Base-by-base conservation (phyloP, 2,329 filamentous ascomycete species). In the Aurifilum marmelostoma region DNA sequence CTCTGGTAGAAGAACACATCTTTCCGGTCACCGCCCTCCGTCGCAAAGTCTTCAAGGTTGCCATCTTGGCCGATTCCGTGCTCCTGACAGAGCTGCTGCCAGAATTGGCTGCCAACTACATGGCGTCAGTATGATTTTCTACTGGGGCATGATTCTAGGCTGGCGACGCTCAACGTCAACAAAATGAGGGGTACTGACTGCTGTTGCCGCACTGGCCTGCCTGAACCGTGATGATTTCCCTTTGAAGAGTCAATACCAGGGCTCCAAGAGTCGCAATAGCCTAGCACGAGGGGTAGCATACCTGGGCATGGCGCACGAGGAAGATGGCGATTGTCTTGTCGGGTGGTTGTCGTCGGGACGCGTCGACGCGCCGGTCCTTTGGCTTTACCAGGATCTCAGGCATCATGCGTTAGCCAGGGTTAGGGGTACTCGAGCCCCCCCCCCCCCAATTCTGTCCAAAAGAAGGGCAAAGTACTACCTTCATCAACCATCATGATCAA, bases 1-100 rank as follows among this genome's bases (percentile, higher is more conserved):
- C 94, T 98, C 86, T 97, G 95, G 83, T 98, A 99, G 87, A 97
- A 98, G 83, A 98, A 98, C 71, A 99, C 96, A 81, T 99, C 96
- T 80, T 99, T 99, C 75, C 96, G 91, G 82, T 99, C 96, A 74
- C 95, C 94, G 77, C 96, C 96, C 80, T 98, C 96, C 63, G 94
- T 97, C 77, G 96, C 96, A 83, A 97, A 97, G 80, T 97, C 94
- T 79, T 97, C 94, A 69, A 99, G 87, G 79, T 98, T 98, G 69
- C 96, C 96, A 82, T 98, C 94, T 79, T 96, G 93, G 77, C 92
- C 97, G 83, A 99, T 99, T 72, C 97, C 96, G 79, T 99, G 96
- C 82, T 99, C 96, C 79, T 95, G 92, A 81, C 96, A 99, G 71
- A 98, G 88, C 82, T 98, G 96, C 80, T 98, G 95, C 96, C 96